These are phyloP conservation scores for Chalciporus pseudorubinellus DNA, from an alignment of 768 basidiomycete species.

Conservation along the genomic window DNA sequence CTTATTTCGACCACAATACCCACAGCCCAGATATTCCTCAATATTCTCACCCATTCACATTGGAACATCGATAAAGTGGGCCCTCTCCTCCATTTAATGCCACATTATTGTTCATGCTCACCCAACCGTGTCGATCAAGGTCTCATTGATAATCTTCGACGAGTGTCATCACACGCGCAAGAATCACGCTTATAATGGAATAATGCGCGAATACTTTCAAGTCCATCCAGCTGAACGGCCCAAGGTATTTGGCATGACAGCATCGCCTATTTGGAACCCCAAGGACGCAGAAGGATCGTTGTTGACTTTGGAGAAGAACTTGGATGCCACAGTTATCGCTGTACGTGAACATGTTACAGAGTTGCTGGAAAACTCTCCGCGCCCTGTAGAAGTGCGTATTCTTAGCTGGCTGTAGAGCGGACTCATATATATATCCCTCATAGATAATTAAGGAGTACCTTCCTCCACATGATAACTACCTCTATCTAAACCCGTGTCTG, in stretches of 20 bases:
- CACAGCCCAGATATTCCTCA: slow-evolving; percentile 78
- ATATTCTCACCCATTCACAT: slow-evolving; percentile 76
- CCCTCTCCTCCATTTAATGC: not conserved
- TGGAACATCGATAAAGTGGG: slow-evolving; percentile 66
- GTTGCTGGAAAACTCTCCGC: slow-evolving; percentile 57
- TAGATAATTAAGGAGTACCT: slow-evolving; percentile 61
- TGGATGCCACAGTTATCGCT: slow-evolving; percentile 73
- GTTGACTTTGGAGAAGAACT: slow-evolving; percentile 58
- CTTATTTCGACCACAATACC: slow-evolving; percentile 2
- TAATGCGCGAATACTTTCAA: slow-evolving; percentile 58
- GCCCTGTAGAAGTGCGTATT: slow-evolving; percentile 58
- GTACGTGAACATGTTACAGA: slow-evolving; percentile 71
- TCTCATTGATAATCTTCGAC: slow-evolving; percentile 55
- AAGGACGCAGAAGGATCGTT: slow-evolving; percentile 66
- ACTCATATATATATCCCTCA: slow-evolving; percentile 1
- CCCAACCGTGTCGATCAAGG: slow-evolving; percentile 31
- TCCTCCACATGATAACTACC: slow-evolving; percentile 48
- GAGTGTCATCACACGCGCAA: slow-evolving; percentile 58
- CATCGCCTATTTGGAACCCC: slow-evolving; percentile 83
- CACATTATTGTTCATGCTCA: not conserved
- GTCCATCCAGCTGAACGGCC: slow-evolving; percentile 47
- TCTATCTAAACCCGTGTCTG: slow-evolving; percentile 54
- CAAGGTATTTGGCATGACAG: slow-evolving; percentile 92
- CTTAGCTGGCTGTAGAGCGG: not conserved
- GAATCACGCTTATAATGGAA: slow-evolving; percentile 55